Conservation (phyloP, 2,329 filamentous ascomycete genomes). For the Microascus cirrosus region DNA sequence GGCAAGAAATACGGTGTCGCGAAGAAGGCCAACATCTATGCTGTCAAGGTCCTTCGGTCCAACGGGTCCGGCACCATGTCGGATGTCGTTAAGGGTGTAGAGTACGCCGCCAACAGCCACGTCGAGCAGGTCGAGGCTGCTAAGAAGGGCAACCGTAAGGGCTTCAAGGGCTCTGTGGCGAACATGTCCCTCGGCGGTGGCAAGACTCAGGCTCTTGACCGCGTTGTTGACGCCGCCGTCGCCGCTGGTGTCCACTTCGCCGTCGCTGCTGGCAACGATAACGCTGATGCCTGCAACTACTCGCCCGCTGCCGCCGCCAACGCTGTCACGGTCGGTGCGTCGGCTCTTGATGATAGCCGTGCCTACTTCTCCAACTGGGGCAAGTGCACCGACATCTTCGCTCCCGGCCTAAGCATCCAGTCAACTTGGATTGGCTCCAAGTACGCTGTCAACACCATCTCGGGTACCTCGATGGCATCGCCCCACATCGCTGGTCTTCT, state of each 20-base stretch:
- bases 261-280: slow-evolving; percentile 96
- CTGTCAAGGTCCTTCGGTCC: slow-evolving; percentile 95
- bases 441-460: slow-evolving; percentile 96
- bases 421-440: slow-evolving; percentile 98
- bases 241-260: slow-evolving; percentile 91
- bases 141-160: slow-evolving; percentile 84
- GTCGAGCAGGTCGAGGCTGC: slow-evolving; percentile 61
- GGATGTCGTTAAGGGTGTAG: slow-evolving; percentile 96
- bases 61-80: slow-evolving; percentile 98
- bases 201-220: slow-evolving; percentile 86
- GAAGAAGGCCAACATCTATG: slow-evolving; percentile 95
- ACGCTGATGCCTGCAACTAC: slow-evolving; percentile 98
- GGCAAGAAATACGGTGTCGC: slow-evolving; percentile 99
- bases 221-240: slow-evolving; percentile 89
- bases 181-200: slow-evolving; percentile 99
- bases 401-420: slow-evolving; percentile 88
- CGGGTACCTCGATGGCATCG: slow-evolving; percentile 97
- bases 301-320: slow-evolving; percentile 87
- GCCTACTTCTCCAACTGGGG: slow-evolving; percentile 99
- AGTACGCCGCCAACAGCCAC: slow-evolving; percentile 81
- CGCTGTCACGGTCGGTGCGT: slow-evolving; percentile 92
- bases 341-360: slow-evolving; percentile 84
- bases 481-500: slow-evolving; percentile 93
- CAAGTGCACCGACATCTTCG: slow-evolving; percentile 99
- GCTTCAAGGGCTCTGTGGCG: slow-evolving; percentile 96